Percentiles rank a stretch among this genome's conserved stretches.
Conservation (phyloP, 1,284 basidiomycete species). For the Heterobasidion occidentale region DNA sequence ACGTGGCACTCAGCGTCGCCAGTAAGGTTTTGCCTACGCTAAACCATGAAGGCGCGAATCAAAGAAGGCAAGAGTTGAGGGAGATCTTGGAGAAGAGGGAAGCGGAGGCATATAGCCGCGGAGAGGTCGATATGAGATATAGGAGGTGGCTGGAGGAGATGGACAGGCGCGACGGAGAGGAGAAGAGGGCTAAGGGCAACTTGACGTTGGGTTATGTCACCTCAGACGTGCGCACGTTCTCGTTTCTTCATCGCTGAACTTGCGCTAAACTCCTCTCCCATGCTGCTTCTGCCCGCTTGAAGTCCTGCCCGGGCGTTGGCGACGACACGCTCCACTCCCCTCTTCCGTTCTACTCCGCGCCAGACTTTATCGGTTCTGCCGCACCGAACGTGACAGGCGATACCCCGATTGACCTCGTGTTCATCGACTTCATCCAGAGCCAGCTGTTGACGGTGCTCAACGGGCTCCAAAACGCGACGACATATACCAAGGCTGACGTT, state of each 20-base stretch:
- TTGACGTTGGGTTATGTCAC: constrained; percentile 72
- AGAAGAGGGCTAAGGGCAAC: constrained; percentile 32
- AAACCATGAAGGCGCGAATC: constrained; percentile 32
- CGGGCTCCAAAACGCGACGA: constrained; percentile 37
- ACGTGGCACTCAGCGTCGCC: constrained; percentile 40
- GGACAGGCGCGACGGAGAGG: constrained; percentile 28
- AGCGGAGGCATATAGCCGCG: constrained; percentile 35
- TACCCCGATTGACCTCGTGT: constrained; percentile 59
- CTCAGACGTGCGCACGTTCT: constrained; percentile 40
- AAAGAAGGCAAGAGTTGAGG: constrained; percentile 21
- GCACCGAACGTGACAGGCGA: constrained; percentile 41
- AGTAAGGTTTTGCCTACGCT: constrained; percentile 44
- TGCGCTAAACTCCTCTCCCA: not conserved
- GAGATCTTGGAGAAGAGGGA: constrained; percentile 21
- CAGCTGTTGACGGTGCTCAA: constrained; percentile 51
- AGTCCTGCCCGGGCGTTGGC: constrained; percentile 65
- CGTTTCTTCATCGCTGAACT: not conserved
- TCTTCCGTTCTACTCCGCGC: constrained; percentile 43
- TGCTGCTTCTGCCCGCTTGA: not conserved
- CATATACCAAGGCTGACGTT: constrained; percentile 45
- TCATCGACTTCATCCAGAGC: constrained; percentile 55
- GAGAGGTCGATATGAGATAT: constrained; percentile 45
- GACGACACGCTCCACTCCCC: constrained; percentile 60
- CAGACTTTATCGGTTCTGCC: constrained; percentile 53
- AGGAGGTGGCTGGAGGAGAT: constrained; percentile 49